These are phyloP conservation scores for Haberlea rhodopensis DNA, from an alignment of 257 asterid genomes.

Conservation along the genomic window DNA sequence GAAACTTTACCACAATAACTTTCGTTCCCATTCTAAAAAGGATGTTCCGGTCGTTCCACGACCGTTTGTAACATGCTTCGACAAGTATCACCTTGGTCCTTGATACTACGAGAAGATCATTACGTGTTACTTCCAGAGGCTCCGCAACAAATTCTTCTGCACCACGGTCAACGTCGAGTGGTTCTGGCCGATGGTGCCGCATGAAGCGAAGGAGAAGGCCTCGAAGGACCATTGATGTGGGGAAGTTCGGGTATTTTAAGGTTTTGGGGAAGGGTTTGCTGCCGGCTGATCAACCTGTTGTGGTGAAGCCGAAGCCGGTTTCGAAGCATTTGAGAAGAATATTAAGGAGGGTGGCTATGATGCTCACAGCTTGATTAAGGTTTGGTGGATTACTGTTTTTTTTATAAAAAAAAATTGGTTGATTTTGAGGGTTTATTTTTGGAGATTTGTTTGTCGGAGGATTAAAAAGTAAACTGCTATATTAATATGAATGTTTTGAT, in stretches of 20 bases:
- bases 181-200: slow-evolving; percentile 30
- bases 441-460: no score
- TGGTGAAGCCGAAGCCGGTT: slow-evolving; percentile 29
- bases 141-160: slow-evolving; percentile 32
- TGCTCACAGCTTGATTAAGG: slow-evolving; percentile 28
- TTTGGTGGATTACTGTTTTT: background rate
- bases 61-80: no score
- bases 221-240: slow-evolving; percentile 23
- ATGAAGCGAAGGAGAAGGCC: slow-evolving; percentile 26
- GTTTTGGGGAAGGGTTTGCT: slow-evolving; percentile 33
- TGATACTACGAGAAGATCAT: slow-evolving; percentile 39
- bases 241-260: slow-evolving; percentile 30
- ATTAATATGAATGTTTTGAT: no score
- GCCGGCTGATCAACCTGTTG: slow-evolving; percentile 22
- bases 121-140: slow-evolving; percentile 36
- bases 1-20: no score
- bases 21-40: no score
- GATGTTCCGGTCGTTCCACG: no score
- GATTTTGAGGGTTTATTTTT: background rate
- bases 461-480: background rate
- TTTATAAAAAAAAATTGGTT: background rate
- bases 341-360: slow-evolving; percentile 36
- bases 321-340: slow-evolving; percentile 33
- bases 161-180: slow-evolving; percentile 31
- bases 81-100: slow-evolving; percentile 42